phyloP scores from a whole-genome alignment of 2,329 filamentous ascomycete species.

The Alternaria sp. region DNA sequence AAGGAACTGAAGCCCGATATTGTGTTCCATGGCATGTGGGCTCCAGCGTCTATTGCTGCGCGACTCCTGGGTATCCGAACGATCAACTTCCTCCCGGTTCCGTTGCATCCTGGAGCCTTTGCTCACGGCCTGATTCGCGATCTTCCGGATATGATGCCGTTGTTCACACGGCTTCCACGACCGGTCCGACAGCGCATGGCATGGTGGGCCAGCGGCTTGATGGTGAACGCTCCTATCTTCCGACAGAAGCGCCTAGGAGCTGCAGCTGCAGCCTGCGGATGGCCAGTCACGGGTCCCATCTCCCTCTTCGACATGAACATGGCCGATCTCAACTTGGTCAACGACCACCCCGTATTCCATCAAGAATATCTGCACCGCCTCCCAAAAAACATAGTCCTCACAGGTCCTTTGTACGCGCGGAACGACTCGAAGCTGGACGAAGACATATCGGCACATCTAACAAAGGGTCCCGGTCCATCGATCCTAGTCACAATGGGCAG shows the following conservation, averaged over 20 bases:
- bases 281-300: slow-evolving; percentile 38
- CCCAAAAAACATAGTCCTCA: slow-evolving; percentile 39
- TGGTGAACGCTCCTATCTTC: slow-evolving; percentile 43
- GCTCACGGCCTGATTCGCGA: slow-evolving; percentile 40
- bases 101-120: slow-evolving; percentile 37
- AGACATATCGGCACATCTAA: slow-evolving; percentile 36
- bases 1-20: slow-evolving; percentile 37
- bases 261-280: slow-evolving; percentile 35
- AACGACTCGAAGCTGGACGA: slow-evolving; percentile 31
- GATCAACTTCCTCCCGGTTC: slow-evolving; percentile 42
- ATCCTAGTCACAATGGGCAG: slow-evolving; percentile 42
- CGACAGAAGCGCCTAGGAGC: slow-evolving; percentile 39
- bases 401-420: slow-evolving; percentile 35
- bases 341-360: slow-evolving; percentile 42
- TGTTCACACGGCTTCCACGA: slow-evolving; percentile 40
- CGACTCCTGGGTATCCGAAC: slow-evolving; percentile 39
- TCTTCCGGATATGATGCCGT: slow-evolving; percentile 41
- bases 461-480: slow-evolving; percentile 26
- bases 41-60: slow-evolving; percentile 39
- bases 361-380: slow-evolving; percentile 37
- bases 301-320: slow-evolving; percentile 45
- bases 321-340: slow-evolving; percentile 44
- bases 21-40: slow-evolving; percentile 46
- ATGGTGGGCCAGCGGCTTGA: slow-evolving; percentile 33
- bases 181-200: slow-evolving; percentile 34